phyloP scores from a whole-genome alignment of 2,329 filamentous ascomycete genomes.

The Pseudogymnoascus destructans region DNA sequence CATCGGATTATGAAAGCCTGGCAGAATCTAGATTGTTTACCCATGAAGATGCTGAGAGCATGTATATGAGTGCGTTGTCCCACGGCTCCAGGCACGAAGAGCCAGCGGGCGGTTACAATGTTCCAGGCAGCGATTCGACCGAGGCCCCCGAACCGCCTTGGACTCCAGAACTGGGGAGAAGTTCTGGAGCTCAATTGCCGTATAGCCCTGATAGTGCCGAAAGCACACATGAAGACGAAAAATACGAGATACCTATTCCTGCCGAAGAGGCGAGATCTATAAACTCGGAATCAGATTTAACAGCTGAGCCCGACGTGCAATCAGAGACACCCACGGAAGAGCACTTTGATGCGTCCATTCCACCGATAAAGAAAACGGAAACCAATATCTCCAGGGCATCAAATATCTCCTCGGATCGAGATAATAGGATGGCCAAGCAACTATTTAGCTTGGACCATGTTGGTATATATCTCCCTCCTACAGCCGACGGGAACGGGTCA shows the following conservation, averaged over 20 bases:
- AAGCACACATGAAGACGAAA: background rate
- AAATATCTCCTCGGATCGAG: constrained; percentile 19
- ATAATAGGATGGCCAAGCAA: constrained; percentile 23
- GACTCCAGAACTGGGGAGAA: background rate
- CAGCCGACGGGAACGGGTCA: constrained; percentile 10
- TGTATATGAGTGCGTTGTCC: constrained; percentile 70
- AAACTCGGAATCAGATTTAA: background rate
- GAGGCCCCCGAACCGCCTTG: background rate
- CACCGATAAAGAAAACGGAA: constrained; percentile 16
- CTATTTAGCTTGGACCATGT: constrained; percentile 27
- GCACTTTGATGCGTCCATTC: background rate
- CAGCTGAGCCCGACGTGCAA: constrained; percentile 10
- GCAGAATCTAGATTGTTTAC: constrained; percentile 57
- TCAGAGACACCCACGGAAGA: background rate
- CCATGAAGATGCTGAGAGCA: constrained; percentile 70
- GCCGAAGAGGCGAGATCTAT: background rate
- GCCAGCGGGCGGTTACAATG: constrained; percentile 9
- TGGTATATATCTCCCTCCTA: constrained; percentile 25
- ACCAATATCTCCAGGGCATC: constrained; percentile 22
- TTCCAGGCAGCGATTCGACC: background rate
- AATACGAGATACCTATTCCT: background rate
- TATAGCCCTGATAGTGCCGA: background rate
- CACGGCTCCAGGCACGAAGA: constrained; percentile 18
- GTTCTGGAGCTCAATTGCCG: background rate
- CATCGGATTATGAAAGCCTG: constrained; percentile 34